Conservation (phyloP, 176 grass and related monocot species). For the Poa pratensis region DNA sequence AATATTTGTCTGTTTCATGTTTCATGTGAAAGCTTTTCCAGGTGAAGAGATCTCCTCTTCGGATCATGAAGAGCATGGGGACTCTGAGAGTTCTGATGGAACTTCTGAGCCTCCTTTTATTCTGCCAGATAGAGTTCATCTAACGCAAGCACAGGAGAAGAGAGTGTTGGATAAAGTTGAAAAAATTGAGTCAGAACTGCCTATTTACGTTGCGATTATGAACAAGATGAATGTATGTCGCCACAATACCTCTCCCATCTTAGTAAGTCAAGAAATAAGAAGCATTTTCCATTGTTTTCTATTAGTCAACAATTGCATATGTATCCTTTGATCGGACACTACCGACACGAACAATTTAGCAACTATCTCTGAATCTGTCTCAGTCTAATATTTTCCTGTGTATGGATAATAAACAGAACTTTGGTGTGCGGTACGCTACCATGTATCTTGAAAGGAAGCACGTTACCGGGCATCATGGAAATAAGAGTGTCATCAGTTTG, state of each 20-base stretch:
- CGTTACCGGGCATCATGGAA: neutral
- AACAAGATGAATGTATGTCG: constrained; percentile 24
- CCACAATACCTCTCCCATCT: neutral
- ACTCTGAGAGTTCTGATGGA: neutral
- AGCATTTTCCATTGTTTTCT: neutral
- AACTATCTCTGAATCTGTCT: neutral
- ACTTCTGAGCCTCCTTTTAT: neutral
- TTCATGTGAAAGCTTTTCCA: neutral
- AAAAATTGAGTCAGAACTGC: constrained; percentile 19
- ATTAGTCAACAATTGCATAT: no score
- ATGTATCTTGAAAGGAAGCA: neutral
- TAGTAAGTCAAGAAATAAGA: neutral
- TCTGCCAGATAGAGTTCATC: neutral
- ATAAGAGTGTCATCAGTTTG: neutral
- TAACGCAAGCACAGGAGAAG: constrained; percentile 41
- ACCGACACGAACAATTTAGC: neutral
- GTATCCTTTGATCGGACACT: neutral
- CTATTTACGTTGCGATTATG: constrained; percentile 44
- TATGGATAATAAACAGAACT: neutral
- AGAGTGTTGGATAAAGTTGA: constrained; percentile 32
- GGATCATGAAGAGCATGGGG: neutral
- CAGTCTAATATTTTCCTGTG: neutral
- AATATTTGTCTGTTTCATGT: constrained; percentile 13
- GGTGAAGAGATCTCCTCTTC: constrained; percentile 15
- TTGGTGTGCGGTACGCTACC: neutral